Percentiles rank a stretch among this genome's conserved stretches.
phyloP scores from a whole-genome alignment of 306 rosid species.

The Aeschynomene evenia region DNA sequence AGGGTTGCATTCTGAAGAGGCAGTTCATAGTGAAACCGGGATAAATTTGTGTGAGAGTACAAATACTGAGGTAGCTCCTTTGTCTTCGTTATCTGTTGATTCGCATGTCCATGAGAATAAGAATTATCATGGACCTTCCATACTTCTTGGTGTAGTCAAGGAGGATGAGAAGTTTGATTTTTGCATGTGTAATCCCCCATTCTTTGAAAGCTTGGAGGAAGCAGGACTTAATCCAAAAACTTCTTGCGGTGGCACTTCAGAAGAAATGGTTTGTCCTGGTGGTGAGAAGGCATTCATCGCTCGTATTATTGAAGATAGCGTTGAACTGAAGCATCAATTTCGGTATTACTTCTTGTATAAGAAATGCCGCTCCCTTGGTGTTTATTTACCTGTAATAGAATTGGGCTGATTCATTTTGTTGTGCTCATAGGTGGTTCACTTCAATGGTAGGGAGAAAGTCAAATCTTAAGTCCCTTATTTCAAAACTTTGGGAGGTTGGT shows the following conservation, averaged over 20 bases:
- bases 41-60: slow-evolving; percentile 13
- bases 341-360: slow-evolving; percentile 43
- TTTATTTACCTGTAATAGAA: not conserved
- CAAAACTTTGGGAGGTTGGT: slow-evolving; percentile 83
- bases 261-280: slow-evolving; percentile 87
- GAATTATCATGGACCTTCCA: slow-evolving; percentile 62
- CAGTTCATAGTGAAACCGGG: slow-evolving; percentile 17
- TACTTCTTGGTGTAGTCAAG: slow-evolving; percentile 76
- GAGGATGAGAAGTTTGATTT: slow-evolving; percentile 85
- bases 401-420: slow-evolving; percentile 1
- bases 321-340: slow-evolving; percentile 51
- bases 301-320: slow-evolving; percentile 78
- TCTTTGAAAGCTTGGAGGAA: slow-evolving; percentile 81
- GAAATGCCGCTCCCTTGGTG: not conserved
- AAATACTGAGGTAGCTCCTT: slow-evolving; percentile 32
- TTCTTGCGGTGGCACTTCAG: slow-evolving; percentile 74
- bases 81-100: slow-evolving; percentile 38
- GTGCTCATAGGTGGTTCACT: slow-evolving; percentile 75
- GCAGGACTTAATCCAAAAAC: slow-evolving; percentile 90
- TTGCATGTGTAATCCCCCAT: slow-evolving; percentile 97
- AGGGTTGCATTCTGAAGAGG: slow-evolving; percentile 31
- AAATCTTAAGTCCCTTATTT: slow-evolving; percentile 51
- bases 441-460: slow-evolving; percentile 76
- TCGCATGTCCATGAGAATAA: slow-evolving; percentile 24
- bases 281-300: slow-evolving; percentile 83